Percentiles rank a stretch among this genome's conserved stretches.
Evolutionary conservation across 2,329 filamentous ascomycete species (phyloP).

Genomic region (Curvularia sp.): DNA sequence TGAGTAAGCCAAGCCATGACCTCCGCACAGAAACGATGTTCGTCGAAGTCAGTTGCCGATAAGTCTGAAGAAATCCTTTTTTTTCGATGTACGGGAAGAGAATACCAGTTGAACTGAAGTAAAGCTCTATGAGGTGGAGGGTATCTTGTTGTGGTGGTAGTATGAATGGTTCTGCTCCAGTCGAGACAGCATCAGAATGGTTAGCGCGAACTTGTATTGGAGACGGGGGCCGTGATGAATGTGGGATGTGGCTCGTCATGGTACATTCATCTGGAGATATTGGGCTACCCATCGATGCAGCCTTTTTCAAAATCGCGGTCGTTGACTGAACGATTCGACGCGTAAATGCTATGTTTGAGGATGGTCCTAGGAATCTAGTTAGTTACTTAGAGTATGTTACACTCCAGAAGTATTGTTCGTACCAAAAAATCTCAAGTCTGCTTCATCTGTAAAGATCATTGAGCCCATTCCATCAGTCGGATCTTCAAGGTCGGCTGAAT

Average conservation of each 20-base stretch:
- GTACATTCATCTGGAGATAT: slow-evolving; percentile 14
- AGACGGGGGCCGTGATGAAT: slow-evolving; percentile 28
- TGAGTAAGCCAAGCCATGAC: slow-evolving; percentile 61
- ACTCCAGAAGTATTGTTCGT: slow-evolving; percentile 21
- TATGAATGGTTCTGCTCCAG: slow-evolving; percentile 32
- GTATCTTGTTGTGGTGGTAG: slow-evolving; percentile 45
- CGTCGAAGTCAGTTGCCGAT: slow-evolving; percentile 40
- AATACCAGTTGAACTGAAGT: slow-evolving; percentile 50
- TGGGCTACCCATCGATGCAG: slow-evolving; percentile 9
- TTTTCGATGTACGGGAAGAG: slow-evolving; percentile 54
- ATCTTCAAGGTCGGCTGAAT: slow-evolving; percentile 31
- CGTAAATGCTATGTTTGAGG: slow-evolving; percentile 54
- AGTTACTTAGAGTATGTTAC: background rate
- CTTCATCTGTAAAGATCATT: slow-evolving; percentile 48
- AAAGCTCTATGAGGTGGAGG: slow-evolving; percentile 43
- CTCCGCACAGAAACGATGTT: slow-evolving; percentile 50
- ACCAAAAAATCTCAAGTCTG: slow-evolving; percentile 50
- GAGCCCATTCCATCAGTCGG: slow-evolving; percentile 48
- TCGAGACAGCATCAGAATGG: slow-evolving; percentile 17
- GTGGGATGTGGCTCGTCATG: slow-evolving; percentile 26
- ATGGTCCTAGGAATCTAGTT: slow-evolving; percentile 38
- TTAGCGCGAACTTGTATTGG: slow-evolving; percentile 12
- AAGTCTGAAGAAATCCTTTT: slow-evolving; percentile 45
- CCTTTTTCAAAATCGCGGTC: slow-evolving; percentile 10
- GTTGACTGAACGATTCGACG: slow-evolving; percentile 48